These are phyloP conservation scores for Phaffomyces antillensis DNA, from an alignment of 805 yeast species.

Conservation along the genomic window DNA sequence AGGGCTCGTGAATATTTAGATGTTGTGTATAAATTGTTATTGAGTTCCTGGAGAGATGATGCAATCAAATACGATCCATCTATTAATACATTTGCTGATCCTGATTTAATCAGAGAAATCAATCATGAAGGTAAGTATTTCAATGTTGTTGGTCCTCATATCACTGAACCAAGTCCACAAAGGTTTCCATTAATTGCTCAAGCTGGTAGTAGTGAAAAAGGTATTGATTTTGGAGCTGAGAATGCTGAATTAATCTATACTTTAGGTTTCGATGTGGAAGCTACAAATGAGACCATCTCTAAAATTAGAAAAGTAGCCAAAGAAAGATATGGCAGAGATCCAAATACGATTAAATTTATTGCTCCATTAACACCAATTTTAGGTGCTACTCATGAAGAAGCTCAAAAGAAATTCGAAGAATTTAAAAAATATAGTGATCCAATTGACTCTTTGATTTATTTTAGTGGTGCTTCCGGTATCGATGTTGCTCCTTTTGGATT, in stretches of 20 bases:
- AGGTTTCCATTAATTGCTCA: conserved; percentile 36
- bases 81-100: conserved; percentile 28
- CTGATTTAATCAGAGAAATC: conserved; percentile 30
- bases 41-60: conserved; percentile 37
- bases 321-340: conserved; percentile 29
- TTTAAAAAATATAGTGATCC: conserved; percentile 29
- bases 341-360: conserved; percentile 32
- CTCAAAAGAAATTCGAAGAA: conserved; percentile 22
- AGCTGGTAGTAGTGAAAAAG: conserved; percentile 35
- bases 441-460: conserved; percentile 31
- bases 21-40: conserved; percentile 31
- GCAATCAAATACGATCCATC: conserved; percentile 20
- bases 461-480: conserved; percentile 40
- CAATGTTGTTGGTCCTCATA: conserved; percentile 33
- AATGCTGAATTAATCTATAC: conserved; percentile 37
- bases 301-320: conserved; percentile 22
- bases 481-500: conserved; percentile 29
- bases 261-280: conserved; percentile 24
- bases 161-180: conserved; percentile 36
- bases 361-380: conserved; percentile 32
- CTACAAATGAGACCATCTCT: conserved; percentile 25
- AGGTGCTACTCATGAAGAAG: conserved; percentile 36
- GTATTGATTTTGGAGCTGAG: conserved; percentile 34
- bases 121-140: conserved; percentile 32
- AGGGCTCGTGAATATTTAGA: conserved; percentile 35